Evolutionary conservation across 345 rosid species (phyloP).

Genomic region (Carallia pectinifolia): DNA sequence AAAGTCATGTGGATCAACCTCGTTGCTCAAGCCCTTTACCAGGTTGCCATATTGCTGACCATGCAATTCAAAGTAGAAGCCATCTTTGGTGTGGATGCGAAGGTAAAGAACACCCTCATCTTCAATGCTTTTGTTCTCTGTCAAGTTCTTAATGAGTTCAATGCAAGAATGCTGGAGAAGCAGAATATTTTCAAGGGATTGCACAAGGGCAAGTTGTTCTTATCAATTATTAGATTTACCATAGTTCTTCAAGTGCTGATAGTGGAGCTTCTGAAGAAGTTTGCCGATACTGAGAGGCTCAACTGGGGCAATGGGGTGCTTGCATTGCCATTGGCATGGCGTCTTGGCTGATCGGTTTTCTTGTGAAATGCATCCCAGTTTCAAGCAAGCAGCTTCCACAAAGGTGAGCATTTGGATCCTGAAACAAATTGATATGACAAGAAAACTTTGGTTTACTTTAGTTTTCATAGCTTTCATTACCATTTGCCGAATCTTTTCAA

Average conservation of each 20-base stretch:
- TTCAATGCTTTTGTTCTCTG: too few species aligned
- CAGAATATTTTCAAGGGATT: too few species aligned
- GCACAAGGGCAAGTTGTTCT: too few species aligned
- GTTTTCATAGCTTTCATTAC: too few species aligned
- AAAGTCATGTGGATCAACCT: constrained; percentile 29
- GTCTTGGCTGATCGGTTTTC: too few species aligned
- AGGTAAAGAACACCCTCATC: background rate
- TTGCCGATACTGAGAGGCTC: constrained; percentile 24
- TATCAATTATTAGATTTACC: too few species aligned
- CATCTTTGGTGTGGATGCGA: constrained; percentile 50
- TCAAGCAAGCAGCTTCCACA: background rate
- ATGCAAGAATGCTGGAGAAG: too few species aligned
- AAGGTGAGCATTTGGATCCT: constrained; percentile 4
- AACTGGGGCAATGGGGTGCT: constrained; percentile 23
- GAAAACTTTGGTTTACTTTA: too few species aligned
- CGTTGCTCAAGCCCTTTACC: constrained; percentile 28
- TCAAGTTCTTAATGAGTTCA: too few species aligned
- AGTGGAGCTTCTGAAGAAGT: constrained; percentile 60
- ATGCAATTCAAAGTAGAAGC: constrained; percentile 60
- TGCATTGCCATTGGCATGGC: constrained; percentile 21
- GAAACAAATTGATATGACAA: background rate
- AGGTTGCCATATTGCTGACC: constrained; percentile 57
- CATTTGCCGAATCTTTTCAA: too few species aligned
- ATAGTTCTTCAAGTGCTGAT: constrained; percentile 62
- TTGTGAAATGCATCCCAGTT: constrained; percentile 9